Conservation (phyloP, 2,329 filamentous ascomycete genomes). For the Pseudocercospora ulei region DNA sequence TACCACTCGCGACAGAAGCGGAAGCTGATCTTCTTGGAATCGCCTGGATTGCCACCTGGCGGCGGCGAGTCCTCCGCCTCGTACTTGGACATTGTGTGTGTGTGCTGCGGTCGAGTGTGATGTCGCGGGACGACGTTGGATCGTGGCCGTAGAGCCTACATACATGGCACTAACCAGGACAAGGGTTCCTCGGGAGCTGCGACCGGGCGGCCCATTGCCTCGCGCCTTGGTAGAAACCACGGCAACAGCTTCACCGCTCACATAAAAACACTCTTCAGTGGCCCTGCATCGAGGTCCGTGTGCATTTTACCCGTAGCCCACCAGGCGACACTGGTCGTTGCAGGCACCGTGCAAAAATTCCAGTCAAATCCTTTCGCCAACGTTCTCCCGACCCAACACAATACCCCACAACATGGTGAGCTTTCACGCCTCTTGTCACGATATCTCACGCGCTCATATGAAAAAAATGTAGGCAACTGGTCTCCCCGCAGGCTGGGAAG, state of each 20-base stretch:
- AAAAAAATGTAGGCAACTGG: slow-evolving; percentile 26
- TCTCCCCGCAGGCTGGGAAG: slow-evolving; percentile 48
- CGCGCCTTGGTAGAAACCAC: slow-evolving; percentile 3
- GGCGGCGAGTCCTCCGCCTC: slow-evolving; percentile 36
- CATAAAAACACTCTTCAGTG: not conserved
- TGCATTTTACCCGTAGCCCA: not conserved
- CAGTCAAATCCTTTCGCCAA: slow-evolving; percentile 4
- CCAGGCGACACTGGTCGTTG: not conserved
- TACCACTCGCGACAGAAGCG: slow-evolving; percentile 96
- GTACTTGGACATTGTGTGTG: slow-evolving; percentile 23
- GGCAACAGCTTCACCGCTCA: slow-evolving; percentile 5
- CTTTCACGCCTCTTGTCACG: slow-evolving; percentile 8
- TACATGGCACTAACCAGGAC: too few relatives aligned
- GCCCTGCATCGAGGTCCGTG: not conserved
- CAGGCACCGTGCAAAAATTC: not conserved
- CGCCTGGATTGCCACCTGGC: slow-evolving; percentile 33
- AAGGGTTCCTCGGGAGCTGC: too few relatives aligned
- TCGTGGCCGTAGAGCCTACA: slow-evolving; percentile 1
- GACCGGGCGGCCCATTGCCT: too few relatives aligned
- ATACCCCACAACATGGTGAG: slow-evolving; percentile 12
- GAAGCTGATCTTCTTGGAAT: slow-evolving; percentile 73
- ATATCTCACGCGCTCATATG: slow-evolving; percentile 9
- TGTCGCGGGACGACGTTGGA: too few relatives aligned
- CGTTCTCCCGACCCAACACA: slow-evolving; percentile 6
- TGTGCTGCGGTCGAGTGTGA: not conserved